Percentiles rank a stretch among this genome's conserved stretches.
These are phyloP conservation scores for Neonectria neomacrospora DNA, from an alignment of 2,329 filamentous ascomycete genomes.

Conservation along the genomic window DNA sequence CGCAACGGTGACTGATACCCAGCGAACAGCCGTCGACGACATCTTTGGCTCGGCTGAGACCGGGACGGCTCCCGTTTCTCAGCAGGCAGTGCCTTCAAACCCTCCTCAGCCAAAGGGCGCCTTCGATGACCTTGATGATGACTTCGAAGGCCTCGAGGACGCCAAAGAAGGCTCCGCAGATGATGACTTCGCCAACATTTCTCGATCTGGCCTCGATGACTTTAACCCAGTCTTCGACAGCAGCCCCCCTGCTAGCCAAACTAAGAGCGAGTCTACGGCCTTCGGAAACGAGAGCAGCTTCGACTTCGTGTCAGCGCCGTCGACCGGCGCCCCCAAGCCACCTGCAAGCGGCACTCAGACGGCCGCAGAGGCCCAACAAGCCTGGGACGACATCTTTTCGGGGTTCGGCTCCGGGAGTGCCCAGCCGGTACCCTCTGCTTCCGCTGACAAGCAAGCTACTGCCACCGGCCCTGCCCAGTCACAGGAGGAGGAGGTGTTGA, in stretches of 20 bases:
- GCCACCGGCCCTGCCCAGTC: conserved; percentile 36
- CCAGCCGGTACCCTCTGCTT: conserved; percentile 40
- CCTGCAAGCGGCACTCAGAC: conserved; percentile 54
- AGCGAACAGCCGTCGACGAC: conserved; percentile 53
- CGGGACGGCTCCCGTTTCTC: conserved; percentile 41
- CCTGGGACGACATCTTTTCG: conserved; percentile 96
- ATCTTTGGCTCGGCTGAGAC: conserved; percentile 54
- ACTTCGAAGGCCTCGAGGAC: conserved; percentile 85
- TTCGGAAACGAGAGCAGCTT: conserved; percentile 68
- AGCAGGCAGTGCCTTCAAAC: conserved; percentile 49
- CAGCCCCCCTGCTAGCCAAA: conserved; percentile 64
- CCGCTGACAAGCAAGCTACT: conserved; percentile 34
- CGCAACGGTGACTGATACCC: conserved; percentile 45
- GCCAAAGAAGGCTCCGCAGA: conserved; percentile 83
- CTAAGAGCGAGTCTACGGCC: conserved; percentile 63
- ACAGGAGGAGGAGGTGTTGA: conserved; percentile 66
- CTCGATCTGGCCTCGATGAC: conserved; percentile 76
- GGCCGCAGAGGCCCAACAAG: conserved; percentile 66
- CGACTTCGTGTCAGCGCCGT: conserved; percentile 63
- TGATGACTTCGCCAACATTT: conserved; percentile 82
- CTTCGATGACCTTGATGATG: conserved; percentile 81
- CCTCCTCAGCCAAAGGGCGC: conserved; percentile 57
- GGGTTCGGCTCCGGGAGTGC: conserved; percentile 71
- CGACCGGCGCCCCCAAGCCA: conserved; percentile 48
- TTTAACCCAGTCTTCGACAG: conserved; percentile 88